Evolutionary conservation across 2,329 filamentous ascomycete genomes (phyloP), one percentile per base, ranked within the genome.

Genomic region (Seiridium cupressi): DNA sequence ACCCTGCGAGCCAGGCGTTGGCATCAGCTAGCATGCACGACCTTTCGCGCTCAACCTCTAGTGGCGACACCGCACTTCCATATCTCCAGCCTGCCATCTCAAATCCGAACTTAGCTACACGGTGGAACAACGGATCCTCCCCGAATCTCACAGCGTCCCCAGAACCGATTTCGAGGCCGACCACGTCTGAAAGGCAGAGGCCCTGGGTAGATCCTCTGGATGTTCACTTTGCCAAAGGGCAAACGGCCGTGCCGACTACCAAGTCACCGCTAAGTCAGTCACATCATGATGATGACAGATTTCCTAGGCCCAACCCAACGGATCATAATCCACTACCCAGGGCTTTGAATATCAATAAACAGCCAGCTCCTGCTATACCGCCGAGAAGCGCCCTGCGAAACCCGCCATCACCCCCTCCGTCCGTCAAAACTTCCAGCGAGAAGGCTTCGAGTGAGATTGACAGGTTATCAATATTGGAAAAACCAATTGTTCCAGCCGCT

Each of bases 131-230:
- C 54, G 65, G 67, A 42, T 76, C 75, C 34, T 68, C 73, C 10
- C 51, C 36, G 2, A 55, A 18, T 32, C 40, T 55, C 31, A 69
- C 44, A 3, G 58, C 59, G 26, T 66, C 68, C 32, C 73, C 75
- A 3, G 68, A 69, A 6, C 63, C 69, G 13, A 69, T 72, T n/a
- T 38, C 42, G 31, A 72, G 73, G 3, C 71, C 69, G 5, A 73
- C 72, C 3, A 63, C 69, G 18, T 70, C 68, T 31, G 74, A 73
- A 4, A 73, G 68, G 32, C 74, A 71, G 49, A 77, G 75, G 59
- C 72, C 75, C 4, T 79, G 78, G 73, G 73, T 79, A 5, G 81
- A 79, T 61, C 79, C 81, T 0, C 72, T 83, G n/a, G 78, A 82
- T 10, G 74, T 80, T 38, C 77, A 81, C 60, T 80, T 79, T 61